Conservation (phyloP, 805 yeast genomes). For the Wickerhamomyces chaumierensis region DNA sequence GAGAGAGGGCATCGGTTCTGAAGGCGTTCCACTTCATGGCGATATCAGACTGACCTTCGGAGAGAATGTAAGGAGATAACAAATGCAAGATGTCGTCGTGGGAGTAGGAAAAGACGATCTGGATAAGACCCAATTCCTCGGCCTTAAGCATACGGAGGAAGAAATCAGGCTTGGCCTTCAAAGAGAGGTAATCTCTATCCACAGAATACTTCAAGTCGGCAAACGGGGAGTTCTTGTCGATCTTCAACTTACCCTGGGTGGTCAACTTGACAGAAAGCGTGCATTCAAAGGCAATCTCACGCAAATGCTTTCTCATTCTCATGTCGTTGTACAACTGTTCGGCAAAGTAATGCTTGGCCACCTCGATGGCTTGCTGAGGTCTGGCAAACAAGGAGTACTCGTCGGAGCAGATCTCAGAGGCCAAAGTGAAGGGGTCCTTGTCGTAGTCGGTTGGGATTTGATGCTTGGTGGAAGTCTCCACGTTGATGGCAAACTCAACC, state of each 20-base stretch:
- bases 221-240: slow-evolving; percentile 70
- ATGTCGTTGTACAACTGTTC: slow-evolving; percentile 78
- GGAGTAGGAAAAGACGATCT: slow-evolving; percentile 41
- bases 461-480: slow-evolving; percentile 53
- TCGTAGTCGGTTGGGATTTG: slow-evolving; percentile 63
- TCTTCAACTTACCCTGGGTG: slow-evolving; percentile 69
- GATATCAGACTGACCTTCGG: slow-evolving; percentile 69
- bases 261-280: slow-evolving; percentile 66
- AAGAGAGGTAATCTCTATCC: slow-evolving; percentile 67
- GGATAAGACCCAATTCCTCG: slow-evolving; percentile 65
- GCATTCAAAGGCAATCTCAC: slow-evolving; percentile 52
- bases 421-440: slow-evolving; percentile 48
- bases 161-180: slow-evolving; percentile 65
- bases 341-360: slow-evolving; percentile 64
- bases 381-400: slow-evolving; percentile 40
- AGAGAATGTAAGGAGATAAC: slow-evolving; percentile 42
- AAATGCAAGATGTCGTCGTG: slow-evolving; percentile 30
- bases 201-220: slow-evolving; percentile 87
- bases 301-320: slow-evolving; percentile 58
- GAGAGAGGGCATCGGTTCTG: slow-evolving; percentile 54
- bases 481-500: slow-evolving; percentile 72
- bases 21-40: slow-evolving; percentile 74
- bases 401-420: slow-evolving; percentile 28
- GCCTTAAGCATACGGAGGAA: slow-evolving; percentile 89
- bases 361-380: slow-evolving; percentile 51